Conservation (phyloP, 169 alveolate species). For the Cryptosporidium tyzzeri region DNA sequence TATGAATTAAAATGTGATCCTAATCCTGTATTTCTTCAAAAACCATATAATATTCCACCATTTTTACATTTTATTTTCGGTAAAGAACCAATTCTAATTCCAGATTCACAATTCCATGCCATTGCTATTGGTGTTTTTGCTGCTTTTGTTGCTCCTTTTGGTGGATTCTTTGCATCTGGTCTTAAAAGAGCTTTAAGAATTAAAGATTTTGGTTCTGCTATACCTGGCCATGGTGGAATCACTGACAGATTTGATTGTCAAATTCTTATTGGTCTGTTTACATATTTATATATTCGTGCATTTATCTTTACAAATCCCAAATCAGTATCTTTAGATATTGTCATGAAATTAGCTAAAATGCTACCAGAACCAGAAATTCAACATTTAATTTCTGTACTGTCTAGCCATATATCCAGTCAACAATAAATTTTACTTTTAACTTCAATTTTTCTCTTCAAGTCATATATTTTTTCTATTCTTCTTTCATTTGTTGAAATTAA, state of each 20-base stretch:
- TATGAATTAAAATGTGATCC: slow-evolving; percentile 78
- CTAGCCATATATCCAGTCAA: slow-evolving; percentile 15
- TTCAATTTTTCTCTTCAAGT: no score
- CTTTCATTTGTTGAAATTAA: no score
- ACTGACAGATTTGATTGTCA: slow-evolving; percentile 99
- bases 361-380: slow-evolving; percentile 68
- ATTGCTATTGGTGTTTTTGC: slow-evolving; percentile 95
- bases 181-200: slow-evolving; percentile 97
- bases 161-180: slow-evolving; percentile 99
- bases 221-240: slow-evolving; percentile 99
- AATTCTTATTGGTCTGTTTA: slow-evolving; percentile 90
- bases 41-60: slow-evolving; percentile 77
- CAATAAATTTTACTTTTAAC: background rate
- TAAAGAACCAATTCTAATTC: slow-evolving; percentile 44
- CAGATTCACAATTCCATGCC: slow-evolving; percentile 90
- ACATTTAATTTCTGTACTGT: slow-evolving; percentile 34
- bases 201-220: slow-evolving; percentile 97
- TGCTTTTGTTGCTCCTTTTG: slow-evolving; percentile 98
- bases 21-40: slow-evolving; percentile 67
- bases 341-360: slow-evolving; percentile 52
- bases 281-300: slow-evolving; percentile 83
- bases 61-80: slow-evolving; percentile 43
- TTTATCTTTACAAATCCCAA: slow-evolving; percentile 67
- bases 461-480: background rate
- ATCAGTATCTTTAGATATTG: slow-evolving; percentile 61